These are phyloP conservation scores for Hericium erinaceus DNA, from an alignment of 768 basidiomycete species.

Conservation along the genomic window DNA sequence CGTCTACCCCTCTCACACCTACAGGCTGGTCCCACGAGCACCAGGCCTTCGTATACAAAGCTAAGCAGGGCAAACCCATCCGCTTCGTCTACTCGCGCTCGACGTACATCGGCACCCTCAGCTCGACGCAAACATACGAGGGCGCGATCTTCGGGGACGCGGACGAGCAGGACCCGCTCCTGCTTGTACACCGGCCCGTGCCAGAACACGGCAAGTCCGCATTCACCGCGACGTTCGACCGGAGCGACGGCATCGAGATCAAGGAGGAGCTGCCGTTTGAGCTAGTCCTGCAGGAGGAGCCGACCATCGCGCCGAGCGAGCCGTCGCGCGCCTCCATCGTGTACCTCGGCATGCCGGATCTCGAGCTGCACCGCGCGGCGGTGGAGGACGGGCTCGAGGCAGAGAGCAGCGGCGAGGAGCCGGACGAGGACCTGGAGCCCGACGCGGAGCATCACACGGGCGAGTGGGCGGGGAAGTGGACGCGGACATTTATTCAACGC, in stretches of 20 bases:
- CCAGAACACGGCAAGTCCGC: neutral
- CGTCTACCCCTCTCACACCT: too few relatives aligned
- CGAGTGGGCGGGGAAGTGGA: neutral
- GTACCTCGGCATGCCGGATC: neutral
- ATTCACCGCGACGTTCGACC: neutral
- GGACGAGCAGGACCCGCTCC: neutral
- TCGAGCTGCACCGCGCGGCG: neutral
- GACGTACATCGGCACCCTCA: neutral
- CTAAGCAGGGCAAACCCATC: neutral
- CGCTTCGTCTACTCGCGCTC: neutral
- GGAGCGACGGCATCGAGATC: neutral
- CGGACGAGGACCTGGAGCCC: neutral
- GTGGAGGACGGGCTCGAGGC: neutral
- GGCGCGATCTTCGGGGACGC: neutral
- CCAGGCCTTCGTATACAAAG: neutral
- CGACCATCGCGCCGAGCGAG: neutral
- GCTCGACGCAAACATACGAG: neutral
- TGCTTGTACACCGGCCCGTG: neutral
- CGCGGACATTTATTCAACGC: neutral
- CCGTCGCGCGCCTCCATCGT: neutral
- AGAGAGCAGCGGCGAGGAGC: neutral
- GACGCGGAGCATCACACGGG: neutral
- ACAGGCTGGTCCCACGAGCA: neutral
- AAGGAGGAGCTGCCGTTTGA: neutral
- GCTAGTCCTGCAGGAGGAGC: neutral